A percentile compares a stretch with the other conserved stretches of the same genome.
phyloP scores from a whole-genome alignment of 2,329 filamentous ascomycete genomes.

The Thelonectria olida region DNA sequence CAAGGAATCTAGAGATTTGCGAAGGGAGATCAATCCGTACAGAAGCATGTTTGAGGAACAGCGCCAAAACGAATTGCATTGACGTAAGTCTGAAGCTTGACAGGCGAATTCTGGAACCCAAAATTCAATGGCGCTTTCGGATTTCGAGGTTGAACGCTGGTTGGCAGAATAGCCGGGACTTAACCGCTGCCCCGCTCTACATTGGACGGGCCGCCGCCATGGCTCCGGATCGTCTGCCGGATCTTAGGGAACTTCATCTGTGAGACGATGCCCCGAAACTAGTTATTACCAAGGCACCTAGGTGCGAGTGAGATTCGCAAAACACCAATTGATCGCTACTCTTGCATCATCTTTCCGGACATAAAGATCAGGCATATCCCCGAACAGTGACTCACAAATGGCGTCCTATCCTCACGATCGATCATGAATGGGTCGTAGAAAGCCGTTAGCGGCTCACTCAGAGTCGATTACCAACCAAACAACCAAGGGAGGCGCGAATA shows the following conservation, averaged over 20 bases:
- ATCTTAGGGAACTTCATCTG: too few relatives aligned
- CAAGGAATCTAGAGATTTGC: background rate
- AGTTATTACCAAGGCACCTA: too few relatives aligned
- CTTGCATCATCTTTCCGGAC: background rate
- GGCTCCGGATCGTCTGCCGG: background rate
- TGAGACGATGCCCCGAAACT: too few relatives aligned
- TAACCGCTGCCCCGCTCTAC: slow-evolving; percentile 28
- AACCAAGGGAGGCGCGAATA: too few relatives aligned
- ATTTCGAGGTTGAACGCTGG: slow-evolving; percentile 36
- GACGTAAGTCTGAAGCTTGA: slow-evolving; percentile 21
- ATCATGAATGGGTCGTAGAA: background rate
- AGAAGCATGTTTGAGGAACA: slow-evolving; percentile 38
- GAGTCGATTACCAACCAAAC: background rate
- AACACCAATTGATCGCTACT: background rate
- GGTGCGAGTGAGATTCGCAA: background rate
- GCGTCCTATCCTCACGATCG: background rate
- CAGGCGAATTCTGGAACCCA: slow-evolving; percentile 29
- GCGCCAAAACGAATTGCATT: slow-evolving; percentile 22
- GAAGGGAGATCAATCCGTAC: slow-evolving; percentile 16
- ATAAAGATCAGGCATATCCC: background rate
- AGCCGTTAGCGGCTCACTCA: too few relatives aligned
- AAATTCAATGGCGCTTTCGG: slow-evolving; percentile 32
- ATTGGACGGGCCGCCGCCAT: background rate
- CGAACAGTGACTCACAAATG: background rate
- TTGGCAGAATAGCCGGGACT: slow-evolving; percentile 29